Base-by-base conservation (phyloP, 345 rosid genomes). In the Balakata baccata region DNA sequence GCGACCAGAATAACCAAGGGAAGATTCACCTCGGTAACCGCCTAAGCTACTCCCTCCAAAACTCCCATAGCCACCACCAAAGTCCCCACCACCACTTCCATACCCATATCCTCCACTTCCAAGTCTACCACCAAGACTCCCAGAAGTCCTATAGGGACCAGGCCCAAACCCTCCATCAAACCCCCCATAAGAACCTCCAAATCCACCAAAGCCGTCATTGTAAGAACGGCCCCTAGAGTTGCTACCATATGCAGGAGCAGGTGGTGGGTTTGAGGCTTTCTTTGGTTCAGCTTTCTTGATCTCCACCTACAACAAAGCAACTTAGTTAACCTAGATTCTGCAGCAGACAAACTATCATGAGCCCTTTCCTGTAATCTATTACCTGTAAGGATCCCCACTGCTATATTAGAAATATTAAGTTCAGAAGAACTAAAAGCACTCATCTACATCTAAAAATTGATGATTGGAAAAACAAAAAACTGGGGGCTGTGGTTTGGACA, bases 201-300 rank as follows among this genome's bases (percentile, higher is more conserved):
- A 89, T 65, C 89, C 85, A 74, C 89, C 89, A 70, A 25, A 79
- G 50, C 68, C 68, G 57, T 75, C 75, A 79, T 65, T 75, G 69
- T 56, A 79, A 54, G 82, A 66, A 74, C 78, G 82, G 52, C 78
- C 29, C 78, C 82, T 74, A 74, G 82, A 70, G 72, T 79, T 70
- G 75, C 75, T 79, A 89, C 96, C 89, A 68, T 84, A 89, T 59
- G 86, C 64, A 80, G 92, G 80, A 85, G 87, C 87, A 79, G 92
- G 89, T 81, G 96, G 91, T 78, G 94, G 97, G 92, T 89, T 91
- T 65, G 91, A 88, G 75, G 82, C 66, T 92, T 95, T 92, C 97
- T 91, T 91, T 88, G 99, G 99, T 92, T 95, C 99, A 63, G 99
- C 99, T 89, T 95, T 95, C 94, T 92, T 92, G 96, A 95, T 88